Evolutionary conservation across 2,329 filamentous ascomycete genomes (phyloP).

Genomic region (Neofusicoccum kwambonambiense): DNA sequence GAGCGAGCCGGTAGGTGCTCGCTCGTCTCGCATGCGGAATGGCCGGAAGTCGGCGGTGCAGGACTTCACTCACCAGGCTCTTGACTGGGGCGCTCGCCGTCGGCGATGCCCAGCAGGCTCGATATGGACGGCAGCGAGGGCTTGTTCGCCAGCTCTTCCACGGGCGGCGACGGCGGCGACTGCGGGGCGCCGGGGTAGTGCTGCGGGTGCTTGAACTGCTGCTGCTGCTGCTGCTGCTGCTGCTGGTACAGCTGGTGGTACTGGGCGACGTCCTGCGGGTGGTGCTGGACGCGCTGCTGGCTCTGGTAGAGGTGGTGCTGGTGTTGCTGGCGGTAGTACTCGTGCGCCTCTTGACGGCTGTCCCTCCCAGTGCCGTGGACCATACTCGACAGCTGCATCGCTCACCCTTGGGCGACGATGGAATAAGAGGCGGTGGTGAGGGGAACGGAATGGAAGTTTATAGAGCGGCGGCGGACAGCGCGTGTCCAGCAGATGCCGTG

Average conservation of each 20-base stretch:
- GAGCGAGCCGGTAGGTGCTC: conserved; percentile 19
- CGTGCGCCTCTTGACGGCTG: conserved; percentile 32
- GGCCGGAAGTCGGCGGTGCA: background rate
- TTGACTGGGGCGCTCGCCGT: conserved; percentile 61
- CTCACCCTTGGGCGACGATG: conserved; percentile 19
- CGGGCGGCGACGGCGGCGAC: conserved; percentile 71
- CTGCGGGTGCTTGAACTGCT: conserved; percentile 16
- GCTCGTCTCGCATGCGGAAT: conserved; percentile 7
- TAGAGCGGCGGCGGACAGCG: conserved; percentile 10
- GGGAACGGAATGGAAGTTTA: conserved; percentile 21
- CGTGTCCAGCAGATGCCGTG: conserved; percentile 8
- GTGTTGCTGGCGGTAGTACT: conserved; percentile 20
- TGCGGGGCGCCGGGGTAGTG: conserved; percentile 48
- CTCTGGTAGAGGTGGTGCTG: conserved; percentile 20
- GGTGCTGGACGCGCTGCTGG: conserved; percentile 19
- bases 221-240: conserved; percentile 18
- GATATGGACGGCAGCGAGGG: conserved; percentile 93
- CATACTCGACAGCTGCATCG: conserved; percentile 46
- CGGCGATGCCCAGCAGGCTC: conserved; percentile 79
- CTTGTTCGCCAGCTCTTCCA: conserved; percentile 66
- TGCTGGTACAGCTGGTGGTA: conserved; percentile 25
- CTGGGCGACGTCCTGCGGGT: conserved; percentile 33
- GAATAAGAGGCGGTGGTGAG: conserved; percentile 15
- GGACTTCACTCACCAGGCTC: conserved; percentile 31
- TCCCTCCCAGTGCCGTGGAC: conserved; percentile 43